A percentile compares a stretch with the other conserved stretches of the same genome.
phyloP scores from a whole-genome alignment of 2,329 filamentous ascomycete species.

The Xylariaceae sp. region DNA sequence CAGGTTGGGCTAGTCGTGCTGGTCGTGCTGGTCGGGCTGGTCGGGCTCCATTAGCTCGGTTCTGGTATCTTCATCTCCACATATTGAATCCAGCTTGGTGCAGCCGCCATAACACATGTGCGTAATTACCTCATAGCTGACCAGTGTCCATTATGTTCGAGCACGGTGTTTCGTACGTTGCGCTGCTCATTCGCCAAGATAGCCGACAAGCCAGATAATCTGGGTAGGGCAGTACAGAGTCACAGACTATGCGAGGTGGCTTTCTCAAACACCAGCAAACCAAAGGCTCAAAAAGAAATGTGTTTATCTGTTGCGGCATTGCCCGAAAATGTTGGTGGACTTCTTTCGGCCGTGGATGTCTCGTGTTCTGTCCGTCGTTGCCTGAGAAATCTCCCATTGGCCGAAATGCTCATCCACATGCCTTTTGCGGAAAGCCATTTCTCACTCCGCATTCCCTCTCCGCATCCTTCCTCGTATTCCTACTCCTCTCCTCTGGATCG shows the following conservation, averaged over 20 bases:
- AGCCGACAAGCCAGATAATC: too few relatives aligned
- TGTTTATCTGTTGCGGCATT: too few relatives aligned
- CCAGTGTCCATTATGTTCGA: too few relatives aligned
- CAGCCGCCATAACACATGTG: too few relatives aligned
- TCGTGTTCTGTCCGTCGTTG: slow-evolving; percentile 9
- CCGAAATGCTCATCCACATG: slow-evolving; percentile 19
- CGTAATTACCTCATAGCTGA: too few relatives aligned
- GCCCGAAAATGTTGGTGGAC: slow-evolving; percentile 7
- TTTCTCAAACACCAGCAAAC: too few relatives aligned
- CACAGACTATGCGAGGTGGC: too few relatives aligned
- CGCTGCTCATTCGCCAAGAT: too few relatives aligned
- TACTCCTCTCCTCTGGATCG: not conserved
- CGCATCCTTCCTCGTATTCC: slow-evolving; percentile 18
- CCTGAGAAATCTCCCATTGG: slow-evolving; percentile 19
- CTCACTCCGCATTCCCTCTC: slow-evolving; percentile 4
- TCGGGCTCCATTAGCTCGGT: not conserved
- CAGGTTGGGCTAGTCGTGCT: not conserved
- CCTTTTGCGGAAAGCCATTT: slow-evolving; percentile 26
- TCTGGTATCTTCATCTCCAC: not conserved
- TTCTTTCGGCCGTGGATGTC: slow-evolving; percentile 4
- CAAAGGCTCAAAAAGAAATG: too few relatives aligned
- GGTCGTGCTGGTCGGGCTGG: too few relatives aligned
- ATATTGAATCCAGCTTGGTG: not conserved
- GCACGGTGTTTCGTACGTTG: too few relatives aligned
- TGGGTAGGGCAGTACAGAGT: too few relatives aligned